Conservation (phyloP, 495 filamentous ascomycete genomes). For the Aspergillus conjunctus region DNA sequence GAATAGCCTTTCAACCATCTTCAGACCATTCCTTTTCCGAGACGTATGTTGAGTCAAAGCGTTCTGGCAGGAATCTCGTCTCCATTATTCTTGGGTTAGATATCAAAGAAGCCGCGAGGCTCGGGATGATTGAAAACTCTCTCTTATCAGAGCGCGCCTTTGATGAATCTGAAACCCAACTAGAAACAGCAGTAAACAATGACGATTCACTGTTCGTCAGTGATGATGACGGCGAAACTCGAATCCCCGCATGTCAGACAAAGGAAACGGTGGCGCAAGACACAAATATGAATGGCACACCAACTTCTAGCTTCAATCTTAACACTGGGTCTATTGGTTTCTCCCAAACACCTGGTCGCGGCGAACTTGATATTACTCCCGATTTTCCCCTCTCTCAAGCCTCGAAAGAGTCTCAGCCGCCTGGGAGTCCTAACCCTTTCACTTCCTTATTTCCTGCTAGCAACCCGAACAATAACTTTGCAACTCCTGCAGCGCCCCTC, state of each 20-base stretch:
- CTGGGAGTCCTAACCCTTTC: conserved; percentile 23
- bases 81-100: conserved; percentile 56
- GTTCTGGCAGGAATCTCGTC: conserved; percentile 48
- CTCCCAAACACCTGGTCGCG: conserved; percentile 10
- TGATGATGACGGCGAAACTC: conserved; percentile 38
- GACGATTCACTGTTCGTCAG: conserved; percentile 50
- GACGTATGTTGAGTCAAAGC: conserved; percentile 53
- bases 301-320: conserved; percentile 16
- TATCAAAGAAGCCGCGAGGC: conserved; percentile 47
- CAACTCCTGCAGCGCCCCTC: conserved; percentile 6
- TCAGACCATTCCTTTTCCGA: conserved; percentile 55
- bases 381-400: conserved; percentile 3
- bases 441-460: conserved; percentile 26
- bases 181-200: conserved; percentile 21
- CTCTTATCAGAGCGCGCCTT: conserved; percentile 27
- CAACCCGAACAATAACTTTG: conserved; percentile 5
- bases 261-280: conserved; percentile 7
- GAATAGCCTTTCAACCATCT: conserved; percentile 45
- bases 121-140: conserved; percentile 49
- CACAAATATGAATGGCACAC: neutral
- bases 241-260: conserved; percentile 5
- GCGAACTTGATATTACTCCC: neutral
- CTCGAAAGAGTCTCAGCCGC: conserved; percentile 8
- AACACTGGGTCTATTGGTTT: conserved; percentile 17
- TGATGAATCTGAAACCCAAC: conserved; percentile 7